phyloP scores from a whole-genome alignment of 116 monocot genomes.

The Trichopus zeylanicus region DNA sequence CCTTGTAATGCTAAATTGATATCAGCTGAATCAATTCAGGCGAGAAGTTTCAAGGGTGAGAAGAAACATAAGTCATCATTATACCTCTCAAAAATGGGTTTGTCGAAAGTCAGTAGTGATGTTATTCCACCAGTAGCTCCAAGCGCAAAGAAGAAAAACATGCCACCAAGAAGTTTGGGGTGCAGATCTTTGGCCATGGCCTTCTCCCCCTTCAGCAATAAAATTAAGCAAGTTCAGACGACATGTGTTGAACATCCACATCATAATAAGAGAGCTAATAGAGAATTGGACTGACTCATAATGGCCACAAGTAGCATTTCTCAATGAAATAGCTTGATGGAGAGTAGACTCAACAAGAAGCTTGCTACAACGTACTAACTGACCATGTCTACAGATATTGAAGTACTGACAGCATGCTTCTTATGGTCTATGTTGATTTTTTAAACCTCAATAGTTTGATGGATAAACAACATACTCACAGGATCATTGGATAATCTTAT shows the following conservation, averaged over 20 bases:
- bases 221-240: background rate
- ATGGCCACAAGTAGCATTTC: no score
- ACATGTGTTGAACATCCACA: background rate
- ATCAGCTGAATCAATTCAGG: background rate
- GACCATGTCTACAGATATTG: no score
- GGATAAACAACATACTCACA: background rate
- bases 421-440: background rate
- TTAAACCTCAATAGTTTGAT: background rate
- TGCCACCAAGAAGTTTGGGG: slow-evolving; percentile 79
- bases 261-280: background rate
- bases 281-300: background rate
- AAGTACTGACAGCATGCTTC: background rate
- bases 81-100: slow-evolving; percentile 88
- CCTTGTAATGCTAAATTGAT: background rate
- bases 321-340: no score
- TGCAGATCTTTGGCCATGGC: slow-evolving; percentile 88
- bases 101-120: slow-evolving; percentile 67
- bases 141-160: slow-evolving; percentile 88
- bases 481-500: slow-evolving; percentile 66
- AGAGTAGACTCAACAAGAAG: no score
- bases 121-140: slow-evolving; percentile 77
- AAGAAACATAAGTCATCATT: background rate
- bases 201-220: slow-evolving; percentile 63
- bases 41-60: background rate
- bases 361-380: no score